Base-by-base conservation (phyloP, 148 eudicot genomes). In the Agrostemma githago region DNA sequence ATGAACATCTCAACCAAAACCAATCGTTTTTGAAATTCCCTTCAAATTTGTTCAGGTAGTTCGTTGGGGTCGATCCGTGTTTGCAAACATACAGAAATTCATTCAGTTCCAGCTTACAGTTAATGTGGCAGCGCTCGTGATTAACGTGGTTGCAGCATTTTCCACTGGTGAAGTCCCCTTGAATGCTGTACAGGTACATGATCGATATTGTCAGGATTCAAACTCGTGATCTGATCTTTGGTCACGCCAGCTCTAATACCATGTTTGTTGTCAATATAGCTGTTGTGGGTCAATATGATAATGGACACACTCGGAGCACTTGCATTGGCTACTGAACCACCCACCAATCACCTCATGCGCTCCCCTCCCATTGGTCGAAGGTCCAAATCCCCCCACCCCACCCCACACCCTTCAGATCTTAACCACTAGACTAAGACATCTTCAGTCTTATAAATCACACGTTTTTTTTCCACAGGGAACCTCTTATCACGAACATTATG, bases 301-400 rank as follows among this genome's bases (percentile, higher is more conserved):
- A 90, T 92, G 98, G 98, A 95, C 79, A 92, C 97, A 58, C 91
- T 94, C 40, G 98, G 98, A 79, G 98, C 97, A 38, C 90, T 94
- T 72, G 98, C 98, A 4, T 86, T 94, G 81, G 98, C 98, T 71
- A 94, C 98, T 6, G 98, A 94, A 79, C 96, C 97, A 68, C 98
- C 98, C 63, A 95, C 97, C 5, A 93, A 95, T 81, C 88, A 95
- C 74, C 97, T 95, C 7, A 95, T 95, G 98, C 73, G 70, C 11
- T 80, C 97, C 68, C 75, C 81, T 74, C 98, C 98, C 20, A 93
- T 95, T 77, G 97, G 98, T 72, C 88, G 97, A 84, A 92, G 97
- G 98, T 92, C 1, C 34, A 26, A 26, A 0, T 1, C 34, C 34
- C 34, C 34, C 34, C 34, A 0, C 34, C 34, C 34, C 34, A 26